Conservation (phyloP, 176 grass and related monocot genomes). For the Aegilops bicornis region DNA sequence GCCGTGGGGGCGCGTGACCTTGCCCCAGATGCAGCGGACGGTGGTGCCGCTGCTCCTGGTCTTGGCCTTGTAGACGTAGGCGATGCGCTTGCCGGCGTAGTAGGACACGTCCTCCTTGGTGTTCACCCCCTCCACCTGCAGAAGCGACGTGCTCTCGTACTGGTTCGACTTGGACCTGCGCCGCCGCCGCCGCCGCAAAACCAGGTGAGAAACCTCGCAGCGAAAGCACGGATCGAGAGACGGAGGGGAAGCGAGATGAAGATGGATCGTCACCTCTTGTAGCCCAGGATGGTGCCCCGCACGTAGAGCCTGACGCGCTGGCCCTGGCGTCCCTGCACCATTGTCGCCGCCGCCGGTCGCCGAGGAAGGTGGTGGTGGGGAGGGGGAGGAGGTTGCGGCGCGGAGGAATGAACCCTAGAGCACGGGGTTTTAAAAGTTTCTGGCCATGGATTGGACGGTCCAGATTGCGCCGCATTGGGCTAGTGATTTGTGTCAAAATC, state of each 20-base stretch:
- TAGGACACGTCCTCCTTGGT: conserved; percentile 61
- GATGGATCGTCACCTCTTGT: conserved; percentile 42
- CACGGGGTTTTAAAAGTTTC: conserved; percentile 20
- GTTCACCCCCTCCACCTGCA: conserved; percentile 65
- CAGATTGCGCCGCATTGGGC: background rate
- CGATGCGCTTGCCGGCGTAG: conserved; percentile 69
- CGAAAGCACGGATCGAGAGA: background rate
- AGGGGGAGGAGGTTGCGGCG: background rate
- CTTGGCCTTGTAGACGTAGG: conserved; percentile 83
- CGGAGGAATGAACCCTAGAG: conserved; percentile 36
- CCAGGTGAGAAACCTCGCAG: background rate
- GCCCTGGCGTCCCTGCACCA: conserved; percentile 59
- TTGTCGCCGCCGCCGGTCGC: conserved; percentile 15
- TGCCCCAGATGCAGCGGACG: conserved; percentile 66
- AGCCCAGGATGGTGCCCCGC: conserved; percentile 68
- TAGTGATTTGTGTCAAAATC: background rate
- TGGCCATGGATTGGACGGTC: conserved; percentile 5
- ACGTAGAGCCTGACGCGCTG: conserved; percentile 58
- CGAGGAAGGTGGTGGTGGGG: background rate
- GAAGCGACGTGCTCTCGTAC: conserved; percentile 65
- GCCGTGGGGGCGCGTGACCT: conserved; percentile 61
- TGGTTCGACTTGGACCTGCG: conserved; percentile 69
- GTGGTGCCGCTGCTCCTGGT: conserved; percentile 47
- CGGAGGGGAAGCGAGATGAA: too few relatives aligned
- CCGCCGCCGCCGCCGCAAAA: background rate